Evolutionary conservation across 2,329 filamentous ascomycete genomes (phyloP).

Genomic region (Trichoderma endophyticum): DNA sequence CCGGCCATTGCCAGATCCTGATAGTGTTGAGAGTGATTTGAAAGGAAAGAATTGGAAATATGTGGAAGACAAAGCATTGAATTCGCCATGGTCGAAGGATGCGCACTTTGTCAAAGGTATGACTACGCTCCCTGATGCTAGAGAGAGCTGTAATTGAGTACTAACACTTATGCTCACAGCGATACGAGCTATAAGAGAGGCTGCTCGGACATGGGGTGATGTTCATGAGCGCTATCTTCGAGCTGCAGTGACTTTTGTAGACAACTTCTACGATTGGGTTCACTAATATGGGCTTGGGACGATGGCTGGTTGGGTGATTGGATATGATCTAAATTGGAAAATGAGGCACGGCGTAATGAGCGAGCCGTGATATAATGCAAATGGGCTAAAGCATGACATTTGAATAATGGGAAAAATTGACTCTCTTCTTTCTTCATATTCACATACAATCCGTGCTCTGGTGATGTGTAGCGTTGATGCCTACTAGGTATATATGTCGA

Average conservation of each 20-base stretch:
- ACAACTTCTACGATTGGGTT: constrained; percentile 69
- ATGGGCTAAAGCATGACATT: neutral
- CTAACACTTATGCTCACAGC: constrained; percentile 41
- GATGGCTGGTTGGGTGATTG: neutral
- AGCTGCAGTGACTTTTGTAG: constrained; percentile 67
- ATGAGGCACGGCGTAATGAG: neutral
- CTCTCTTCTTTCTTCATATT: neutral
- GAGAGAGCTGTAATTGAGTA: neutral
- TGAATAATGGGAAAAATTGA: neutral
- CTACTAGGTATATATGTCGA: neutral
- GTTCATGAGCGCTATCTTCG: constrained; percentile 62
- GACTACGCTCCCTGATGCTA: constrained; percentile 21
- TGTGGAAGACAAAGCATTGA: constrained; percentile 68
- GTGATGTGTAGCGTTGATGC: neutral
- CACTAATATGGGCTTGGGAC: neutral
- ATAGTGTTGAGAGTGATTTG: constrained; percentile 58
- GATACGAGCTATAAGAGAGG: constrained; percentile 71
- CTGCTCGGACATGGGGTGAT: constrained; percentile 71
- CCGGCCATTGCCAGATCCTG: constrained; percentile 68
- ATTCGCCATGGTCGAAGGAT: constrained; percentile 65
- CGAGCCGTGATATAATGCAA: neutral
- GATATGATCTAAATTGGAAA: neutral
- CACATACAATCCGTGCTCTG: neutral
- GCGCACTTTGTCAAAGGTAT: constrained; percentile 81
- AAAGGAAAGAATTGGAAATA: constrained; percentile 71